phyloP scores from a whole-genome alignment of 108 stramenopile species.

The Cyclotella distinguenda region DNA sequence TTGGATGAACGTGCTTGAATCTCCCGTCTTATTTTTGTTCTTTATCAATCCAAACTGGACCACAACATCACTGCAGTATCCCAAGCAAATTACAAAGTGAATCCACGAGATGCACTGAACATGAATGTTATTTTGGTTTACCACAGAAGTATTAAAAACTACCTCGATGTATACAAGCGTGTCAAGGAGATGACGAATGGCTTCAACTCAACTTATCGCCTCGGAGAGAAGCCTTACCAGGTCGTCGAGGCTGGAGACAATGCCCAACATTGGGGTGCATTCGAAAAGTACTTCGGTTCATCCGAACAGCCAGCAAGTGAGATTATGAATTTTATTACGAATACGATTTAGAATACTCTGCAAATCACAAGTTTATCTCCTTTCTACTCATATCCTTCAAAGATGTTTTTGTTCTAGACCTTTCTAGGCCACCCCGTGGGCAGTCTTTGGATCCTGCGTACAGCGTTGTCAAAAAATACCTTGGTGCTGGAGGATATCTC shows the following conservation, averaged over 20 bases:
- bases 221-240: conserved; percentile 38
- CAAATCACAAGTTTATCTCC: neutral
- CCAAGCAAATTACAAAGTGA: conserved; percentile 52
- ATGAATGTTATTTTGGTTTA: conserved; percentile 57
- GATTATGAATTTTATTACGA: neutral
- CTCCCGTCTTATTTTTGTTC: no score
- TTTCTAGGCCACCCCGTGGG: conserved; percentile 35
- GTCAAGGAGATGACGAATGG: conserved; percentile 48
- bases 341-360: neutral
- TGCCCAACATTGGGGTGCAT: conserved; percentile 44
- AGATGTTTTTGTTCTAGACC: conserved; percentile 4
- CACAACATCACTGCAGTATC: neutral
- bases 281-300: conserved; percentile 47
- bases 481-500: conserved; percentile 46
- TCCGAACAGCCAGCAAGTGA: conserved; percentile 2
- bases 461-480: conserved; percentile 49
- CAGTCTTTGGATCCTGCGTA: conserved; percentile 56
- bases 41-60: no score
- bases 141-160: conserved; percentile 33
- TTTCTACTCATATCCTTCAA: neutral
- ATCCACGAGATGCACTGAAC: conserved; percentile 33
- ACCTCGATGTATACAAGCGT: conserved; percentile 31
- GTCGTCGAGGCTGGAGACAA: conserved; percentile 47
- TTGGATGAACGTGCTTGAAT: no score
- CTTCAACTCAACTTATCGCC: conserved; percentile 44